phyloP scores from a whole-genome alignment of 148 eudicot species.

The Silene conica region DNA sequence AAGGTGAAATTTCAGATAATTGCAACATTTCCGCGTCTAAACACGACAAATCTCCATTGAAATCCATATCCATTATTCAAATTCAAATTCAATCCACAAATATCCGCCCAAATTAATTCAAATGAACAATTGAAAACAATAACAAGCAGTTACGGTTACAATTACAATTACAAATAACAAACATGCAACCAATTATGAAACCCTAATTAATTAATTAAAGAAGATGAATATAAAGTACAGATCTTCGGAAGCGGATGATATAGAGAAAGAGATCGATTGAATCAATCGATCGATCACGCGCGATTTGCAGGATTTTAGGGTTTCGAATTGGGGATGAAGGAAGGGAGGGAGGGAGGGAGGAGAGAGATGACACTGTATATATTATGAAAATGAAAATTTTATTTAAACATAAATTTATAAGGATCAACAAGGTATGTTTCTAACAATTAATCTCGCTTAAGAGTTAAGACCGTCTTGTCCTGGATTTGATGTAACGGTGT shows the following conservation, averaged over 20 bases:
- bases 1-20: slow-evolving; percentile 70
- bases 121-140: slow-evolving; percentile 23
- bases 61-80: slow-evolving; percentile 58
- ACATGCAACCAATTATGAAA: slow-evolving; percentile 13
- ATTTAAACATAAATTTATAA: too few species aligned
- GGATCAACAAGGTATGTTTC: too few species aligned
- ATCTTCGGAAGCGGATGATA: neutral
- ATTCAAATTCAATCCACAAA: neutral
- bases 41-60: slow-evolving; percentile 55
- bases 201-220: slow-evolving; percentile 8
- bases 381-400: neutral
- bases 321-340: neutral
- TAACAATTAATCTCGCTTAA: too few species aligned
- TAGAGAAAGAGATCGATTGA: neutral
- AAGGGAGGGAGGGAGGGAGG: neutral
- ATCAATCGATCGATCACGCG: neutral
- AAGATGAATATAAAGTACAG: too few species aligned
- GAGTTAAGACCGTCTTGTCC: too few species aligned
- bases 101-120: slow-evolving; percentile 3
- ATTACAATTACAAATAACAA: slow-evolving; percentile 20
- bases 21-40: slow-evolving; percentile 71
- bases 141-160: slow-evolving; percentile 12
- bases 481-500: too few species aligned
- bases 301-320: neutral
- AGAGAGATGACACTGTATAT: neutral